These are phyloP conservation scores for Pyropia haitanensis DNA, from an alignment of 23 red algal genomes.

Conservation along the genomic window DNA sequence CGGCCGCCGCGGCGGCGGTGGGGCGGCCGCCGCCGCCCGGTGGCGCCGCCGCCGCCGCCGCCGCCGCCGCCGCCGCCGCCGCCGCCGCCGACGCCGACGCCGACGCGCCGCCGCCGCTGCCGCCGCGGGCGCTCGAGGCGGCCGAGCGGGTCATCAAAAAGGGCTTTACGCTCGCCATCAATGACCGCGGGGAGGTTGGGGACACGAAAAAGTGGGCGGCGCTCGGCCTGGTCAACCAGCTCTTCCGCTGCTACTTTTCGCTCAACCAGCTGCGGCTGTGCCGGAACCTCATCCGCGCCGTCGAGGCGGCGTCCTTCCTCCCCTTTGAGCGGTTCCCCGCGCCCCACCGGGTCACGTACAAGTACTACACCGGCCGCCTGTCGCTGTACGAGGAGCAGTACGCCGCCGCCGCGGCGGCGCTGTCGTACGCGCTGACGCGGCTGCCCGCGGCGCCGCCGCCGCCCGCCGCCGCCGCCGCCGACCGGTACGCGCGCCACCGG, in stretches of 20 bases:
- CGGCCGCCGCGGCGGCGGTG: not conserved
- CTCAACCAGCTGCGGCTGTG: slow-evolving; percentile 87
- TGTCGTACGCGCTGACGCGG: slow-evolving; percentile 42
- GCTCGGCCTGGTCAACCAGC: slow-evolving; percentile 68
- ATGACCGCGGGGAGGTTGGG: slow-evolving; percentile 33
- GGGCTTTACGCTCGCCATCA: slow-evolving; percentile 52
- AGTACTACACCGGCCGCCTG: slow-evolving; percentile 74
- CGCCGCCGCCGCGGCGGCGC: slow-evolving; percentile 37
- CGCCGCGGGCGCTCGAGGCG: slow-evolving; percentile 23
- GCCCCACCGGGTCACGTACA: slow-evolving; percentile 74
- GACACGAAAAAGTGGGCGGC: slow-evolving; percentile 53
- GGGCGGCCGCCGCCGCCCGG: too few relatives aligned
- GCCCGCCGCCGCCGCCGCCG: not conserved
- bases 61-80: too few relatives aligned
- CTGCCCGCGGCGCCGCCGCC: too few relatives aligned
- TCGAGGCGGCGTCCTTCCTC: slow-evolving; percentile 38
- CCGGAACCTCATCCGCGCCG: slow-evolving; percentile 53
- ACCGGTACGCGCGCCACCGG: slow-evolving; percentile 27
- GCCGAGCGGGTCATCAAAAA: slow-evolving; percentile 59
- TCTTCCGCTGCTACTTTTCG: slow-evolving; percentile 81
- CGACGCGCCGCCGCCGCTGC: too few relatives aligned
- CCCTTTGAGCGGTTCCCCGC: slow-evolving; percentile 67
- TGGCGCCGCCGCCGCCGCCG: too few relatives aligned
- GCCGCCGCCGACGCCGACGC: too few relatives aligned
- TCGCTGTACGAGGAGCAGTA: slow-evolving; percentile 77